Evolutionary conservation across 2,329 filamentous ascomycete genomes (phyloP).

Genomic region (Colletotrichum kahawae): DNA sequence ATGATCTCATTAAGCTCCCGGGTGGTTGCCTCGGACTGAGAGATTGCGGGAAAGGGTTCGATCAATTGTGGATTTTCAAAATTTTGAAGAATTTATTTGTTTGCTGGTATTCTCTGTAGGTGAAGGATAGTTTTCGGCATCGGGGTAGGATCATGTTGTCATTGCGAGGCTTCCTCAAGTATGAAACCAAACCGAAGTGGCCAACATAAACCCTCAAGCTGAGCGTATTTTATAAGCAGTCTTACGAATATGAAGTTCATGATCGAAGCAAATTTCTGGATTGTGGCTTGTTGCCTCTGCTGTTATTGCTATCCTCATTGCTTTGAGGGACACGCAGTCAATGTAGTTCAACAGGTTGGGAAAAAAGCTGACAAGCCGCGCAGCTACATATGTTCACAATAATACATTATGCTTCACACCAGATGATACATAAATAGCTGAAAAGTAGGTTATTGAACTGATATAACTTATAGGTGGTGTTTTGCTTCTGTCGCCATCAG

Average conservation of each 20-base stretch:
- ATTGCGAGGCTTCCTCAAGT: background rate
- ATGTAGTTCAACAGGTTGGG: background rate
- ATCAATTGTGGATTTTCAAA: accelerated
- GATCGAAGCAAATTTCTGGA: background rate
- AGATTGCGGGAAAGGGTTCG: background rate
- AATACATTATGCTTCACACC: accelerated
- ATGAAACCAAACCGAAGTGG: background rate
- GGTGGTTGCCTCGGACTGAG: accelerated
- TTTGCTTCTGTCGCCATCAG: background rate
- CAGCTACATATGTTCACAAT: accelerated
- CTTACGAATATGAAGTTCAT: background rate
- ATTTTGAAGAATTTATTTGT: accelerated
- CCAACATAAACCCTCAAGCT: background rate
- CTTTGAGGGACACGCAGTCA: background rate
- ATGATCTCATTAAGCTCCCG: background rate
- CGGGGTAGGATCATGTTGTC: accelerated
- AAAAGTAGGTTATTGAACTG: background rate
- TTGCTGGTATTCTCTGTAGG: accelerated
- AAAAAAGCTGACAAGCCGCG: background rate
- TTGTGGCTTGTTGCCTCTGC: accelerated
- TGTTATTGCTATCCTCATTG: background rate
- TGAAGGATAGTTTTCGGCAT: accelerated
- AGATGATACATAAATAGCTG: background rate
- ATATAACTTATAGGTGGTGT: background rate
- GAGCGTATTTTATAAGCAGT: background rate